These are phyloP conservation scores for Plasmodium relictum DNA, from an alignment of 169 alveolate species.

Conservation along the genomic window DNA sequence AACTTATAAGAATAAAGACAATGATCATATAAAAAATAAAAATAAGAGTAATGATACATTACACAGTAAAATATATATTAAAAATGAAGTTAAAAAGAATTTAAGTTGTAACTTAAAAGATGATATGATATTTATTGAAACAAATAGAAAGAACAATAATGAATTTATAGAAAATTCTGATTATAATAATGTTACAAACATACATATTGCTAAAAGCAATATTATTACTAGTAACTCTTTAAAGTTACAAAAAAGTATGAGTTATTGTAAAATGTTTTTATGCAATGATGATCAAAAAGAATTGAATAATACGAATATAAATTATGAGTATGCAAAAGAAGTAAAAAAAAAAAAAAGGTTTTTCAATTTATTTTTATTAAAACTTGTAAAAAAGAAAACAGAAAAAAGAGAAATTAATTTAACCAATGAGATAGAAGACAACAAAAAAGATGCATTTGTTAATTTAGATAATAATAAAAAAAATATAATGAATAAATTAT, in stretches of 20 bases:
- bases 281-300: background rate
- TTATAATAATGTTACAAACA: no score
- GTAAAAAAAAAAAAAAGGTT: background rate
- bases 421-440: background rate
- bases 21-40: background rate
- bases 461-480: constrained; percentile 5
- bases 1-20: background rate
- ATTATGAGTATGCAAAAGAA: background rate
- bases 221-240: no score
- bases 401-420: background rate
- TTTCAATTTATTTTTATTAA: background rate
- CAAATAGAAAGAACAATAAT: background rate
- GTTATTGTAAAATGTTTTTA: no score
- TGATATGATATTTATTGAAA: background rate
- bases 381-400: background rate
- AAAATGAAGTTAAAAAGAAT: background rate
- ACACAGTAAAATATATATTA: background rate
- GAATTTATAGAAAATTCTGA: no score
- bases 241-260: no score
- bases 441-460: background rate
- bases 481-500: background rate
- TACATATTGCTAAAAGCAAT: no score
- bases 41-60: background rate
- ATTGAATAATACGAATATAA: background rate
- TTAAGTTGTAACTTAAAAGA: background rate